phyloP scores from a whole-genome alignment of 2,329 filamentous ascomycete genomes.

The Xylaria sp. region DNA sequence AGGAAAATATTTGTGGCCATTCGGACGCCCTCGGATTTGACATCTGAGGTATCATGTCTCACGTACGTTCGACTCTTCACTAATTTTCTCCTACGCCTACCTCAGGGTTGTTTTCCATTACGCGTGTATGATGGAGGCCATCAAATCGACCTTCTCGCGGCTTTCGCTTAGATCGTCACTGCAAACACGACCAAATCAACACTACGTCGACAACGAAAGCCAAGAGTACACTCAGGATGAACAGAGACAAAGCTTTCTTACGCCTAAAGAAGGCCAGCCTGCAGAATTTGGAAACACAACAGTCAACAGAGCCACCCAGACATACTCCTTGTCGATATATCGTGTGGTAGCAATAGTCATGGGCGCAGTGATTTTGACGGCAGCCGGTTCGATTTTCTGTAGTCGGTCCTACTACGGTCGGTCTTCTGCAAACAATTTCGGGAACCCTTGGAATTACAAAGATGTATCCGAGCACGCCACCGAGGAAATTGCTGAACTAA shows the following conservation, averaged over 20 bases:
- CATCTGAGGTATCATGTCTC: not conserved
- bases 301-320: not conserved
- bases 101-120: not conserved
- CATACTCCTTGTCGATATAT: conserved; percentile 11
- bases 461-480: conserved; percentile 20
- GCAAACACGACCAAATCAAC: not conserved
- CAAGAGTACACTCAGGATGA: conserved; percentile 8
- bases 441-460: not conserved
- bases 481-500: not conserved
- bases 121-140: not conserved
- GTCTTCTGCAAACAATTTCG: not conserved
- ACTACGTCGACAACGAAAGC: conserved; percentile 9
- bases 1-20: not conserved
- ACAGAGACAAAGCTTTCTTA: conserved; percentile 16
- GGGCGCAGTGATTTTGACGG: conserved; percentile 10
- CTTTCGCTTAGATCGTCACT: conserved; percentile 5
- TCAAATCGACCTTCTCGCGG: conserved; percentile 10
- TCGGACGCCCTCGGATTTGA: not conserved
- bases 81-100: not conserved
- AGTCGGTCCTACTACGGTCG: not conserved
- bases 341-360: conserved; percentile 5
- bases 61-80: not conserved
- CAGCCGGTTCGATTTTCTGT: not conserved
- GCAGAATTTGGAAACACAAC: not conserved
- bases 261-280: conserved; percentile 7